A percentile compares a stretch with the other conserved stretches of the same genome.
phyloP scores from a whole-genome alignment of 306 rosid genomes.

The Canavalia gladiata region DNA sequence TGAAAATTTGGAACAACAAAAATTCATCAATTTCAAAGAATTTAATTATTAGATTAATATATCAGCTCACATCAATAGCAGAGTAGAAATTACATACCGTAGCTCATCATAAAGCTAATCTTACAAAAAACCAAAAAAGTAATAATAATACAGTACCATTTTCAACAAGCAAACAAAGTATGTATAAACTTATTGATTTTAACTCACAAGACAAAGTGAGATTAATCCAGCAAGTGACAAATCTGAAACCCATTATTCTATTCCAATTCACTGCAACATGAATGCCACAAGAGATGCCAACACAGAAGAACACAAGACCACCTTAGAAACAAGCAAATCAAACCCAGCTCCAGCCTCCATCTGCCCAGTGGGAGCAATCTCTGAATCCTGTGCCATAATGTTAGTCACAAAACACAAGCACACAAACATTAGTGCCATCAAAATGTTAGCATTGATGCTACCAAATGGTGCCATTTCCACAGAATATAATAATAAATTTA shows the following conservation, averaged over 20 bases:
- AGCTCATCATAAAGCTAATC: conserved; percentile 44
- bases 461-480: conserved; percentile 55
- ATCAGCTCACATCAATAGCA: conserved; percentile 34
- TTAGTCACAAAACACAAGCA: conserved; percentile 43
- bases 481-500: background rate
- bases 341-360: conserved; percentile 61
- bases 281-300: conserved; percentile 57
- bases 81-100: conserved; percentile 41
- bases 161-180: conserved; percentile 39
- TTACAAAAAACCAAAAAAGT: conserved; percentile 20
- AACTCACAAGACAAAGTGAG: conserved; percentile 28
- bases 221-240: conserved; percentile 6
- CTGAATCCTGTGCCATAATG: conserved; percentile 49
- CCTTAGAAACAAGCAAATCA: conserved; percentile 49
- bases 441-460: conserved; percentile 19
- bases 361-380: conserved; percentile 52
- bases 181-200: background rate
- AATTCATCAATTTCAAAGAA: conserved; percentile 35
- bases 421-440: conserved; percentile 42
- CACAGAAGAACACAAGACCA: conserved; percentile 50
- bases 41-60: conserved; percentile 26
- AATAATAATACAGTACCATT: conserved; percentile 19
- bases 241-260: background rate
- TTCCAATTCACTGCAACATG: conserved; percentile 37
- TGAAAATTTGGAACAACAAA: conserved; percentile 22